Evolutionary conservation across 148 eudicot genomes (phyloP).

Genomic region (Talinum fruticosum): DNA sequence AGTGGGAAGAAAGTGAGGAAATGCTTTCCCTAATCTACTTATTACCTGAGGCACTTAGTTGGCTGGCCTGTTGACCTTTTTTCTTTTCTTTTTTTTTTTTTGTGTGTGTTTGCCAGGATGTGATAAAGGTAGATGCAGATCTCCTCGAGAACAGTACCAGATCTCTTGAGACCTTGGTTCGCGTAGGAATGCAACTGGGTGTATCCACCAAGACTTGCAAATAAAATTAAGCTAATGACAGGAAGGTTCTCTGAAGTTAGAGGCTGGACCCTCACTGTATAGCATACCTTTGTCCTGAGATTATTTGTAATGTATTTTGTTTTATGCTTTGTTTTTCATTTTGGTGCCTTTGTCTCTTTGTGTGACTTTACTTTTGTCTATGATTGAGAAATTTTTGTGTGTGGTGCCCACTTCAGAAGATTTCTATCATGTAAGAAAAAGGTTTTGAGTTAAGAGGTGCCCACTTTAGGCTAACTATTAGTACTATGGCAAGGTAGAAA

Average conservation of each 20-base stretch:
- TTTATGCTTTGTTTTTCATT: not conserved
- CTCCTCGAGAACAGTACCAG: conserved; percentile 73
- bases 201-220: conserved; percentile 39
- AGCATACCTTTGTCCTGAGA: not conserved
- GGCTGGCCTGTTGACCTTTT: not conserved
- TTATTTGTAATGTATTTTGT: not conserved
- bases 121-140: conserved; percentile 72
- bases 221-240: not conserved
- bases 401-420: too few relatives aligned
- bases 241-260: not conserved
- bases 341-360: not conserved
- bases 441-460: too few relatives aligned
- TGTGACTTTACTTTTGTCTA: not conserved
- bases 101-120: conserved; percentile 44
- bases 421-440: too few relatives aligned
- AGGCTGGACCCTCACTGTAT: not conserved
- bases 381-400: not conserved
- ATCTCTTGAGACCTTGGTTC: conserved; percentile 84
- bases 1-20: not conserved
- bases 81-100: not conserved
- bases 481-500: too few relatives aligned
- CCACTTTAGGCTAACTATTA: too few relatives aligned
- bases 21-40: not conserved
- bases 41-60: not conserved
- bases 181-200: conserved; percentile 77